Evolutionary conservation across 2,329 filamentous ascomycete species (phyloP), one percentile per base, ranked within the genome.

Genomic region (Ophiocordyceps australis): DNA sequence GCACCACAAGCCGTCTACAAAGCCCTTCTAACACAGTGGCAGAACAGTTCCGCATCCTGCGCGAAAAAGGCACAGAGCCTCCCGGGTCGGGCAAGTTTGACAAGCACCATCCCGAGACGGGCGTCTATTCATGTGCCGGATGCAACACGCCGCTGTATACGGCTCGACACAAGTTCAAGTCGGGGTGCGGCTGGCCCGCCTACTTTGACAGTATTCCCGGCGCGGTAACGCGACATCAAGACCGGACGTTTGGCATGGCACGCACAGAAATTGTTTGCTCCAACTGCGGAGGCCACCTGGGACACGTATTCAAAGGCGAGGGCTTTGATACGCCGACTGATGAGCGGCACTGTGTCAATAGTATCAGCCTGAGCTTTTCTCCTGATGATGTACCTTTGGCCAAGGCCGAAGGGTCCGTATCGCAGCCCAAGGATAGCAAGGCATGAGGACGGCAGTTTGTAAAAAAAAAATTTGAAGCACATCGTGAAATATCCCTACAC

Each of bases 261-360:
- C 63, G 89, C 37, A 94, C 73, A 10, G 89, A 98, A 59, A 98
- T 98, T 42, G 75, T 91, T 7, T 98, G 89, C 54, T 68, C 71
- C 35, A 93, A 92, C 49, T 98, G 89, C 46, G 91, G 89, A 14
- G 89, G 89, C 3, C 83, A 93, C 52, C 49, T 93, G 33, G 83
- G 83, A n/a, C 83, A 93, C 57, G 82, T 92, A 9, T 92, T 92
- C 50, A 89, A 91, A 59, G 83, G 83, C 10, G 83, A 92, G 50
- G 76, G 78, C 17, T 89, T 74, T 44, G 41, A 62, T 7, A 91
- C 78, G 14, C 83, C 89, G 5, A 95, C 85, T 13, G 77, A 98
- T 48, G 89, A 98, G 68, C 66, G 89, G 33, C 89, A 98, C 57
- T 98, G 89, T 45, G 89, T 98, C 30, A 98, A 95, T 47, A 89